A percentile compares a stretch with the other conserved stretches of the same genome.
These are phyloP conservation scores for Hymenoscyphus repandus DNA, from an alignment of 2,329 filamentous ascomycete genomes.

Conservation along the genomic window DNA sequence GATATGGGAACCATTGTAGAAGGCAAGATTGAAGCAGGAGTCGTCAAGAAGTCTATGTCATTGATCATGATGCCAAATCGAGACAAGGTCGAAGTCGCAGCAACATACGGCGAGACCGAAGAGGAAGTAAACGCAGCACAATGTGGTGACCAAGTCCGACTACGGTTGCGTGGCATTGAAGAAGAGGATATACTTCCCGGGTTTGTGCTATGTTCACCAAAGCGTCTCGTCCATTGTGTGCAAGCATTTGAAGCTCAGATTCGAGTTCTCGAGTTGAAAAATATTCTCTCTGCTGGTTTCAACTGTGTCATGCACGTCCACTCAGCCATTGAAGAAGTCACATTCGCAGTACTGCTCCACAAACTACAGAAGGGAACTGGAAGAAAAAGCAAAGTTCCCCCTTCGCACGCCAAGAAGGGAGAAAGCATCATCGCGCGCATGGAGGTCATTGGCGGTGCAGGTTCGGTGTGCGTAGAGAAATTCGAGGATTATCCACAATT, in stretches of 20 bases:
- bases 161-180: constrained; percentile 90
- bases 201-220: constrained; percentile 93
- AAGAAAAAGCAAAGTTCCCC: constrained; percentile 87
- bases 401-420: constrained; percentile 79
- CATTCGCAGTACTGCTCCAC: constrained; percentile 81
- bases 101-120: constrained; percentile 92
- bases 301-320: constrained; percentile 98
- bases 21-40: constrained; percentile 92
- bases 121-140: constrained; percentile 79
- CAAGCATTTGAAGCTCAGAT: constrained; percentile 92
- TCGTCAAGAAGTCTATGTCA: constrained; percentile 82
- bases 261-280: constrained; percentile 89
- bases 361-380: constrained; percentile 93
- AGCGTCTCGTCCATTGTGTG: constrained; percentile 89
- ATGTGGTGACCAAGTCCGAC: constrained; percentile 89
- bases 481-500: constrained; percentile 97
- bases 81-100: constrained; percentile 72
- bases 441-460: constrained; percentile 79
- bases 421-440: constrained; percentile 87
- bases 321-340: constrained; percentile 95
- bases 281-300: constrained; percentile 88
- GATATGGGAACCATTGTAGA: constrained; percentile 98
- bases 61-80: constrained; percentile 96
- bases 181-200: constrained; percentile 95
- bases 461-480: constrained; percentile 83